phyloP scores from a whole-genome alignment of 1,284 basidiomycete species.

The Volvariella surrecta region DNA sequence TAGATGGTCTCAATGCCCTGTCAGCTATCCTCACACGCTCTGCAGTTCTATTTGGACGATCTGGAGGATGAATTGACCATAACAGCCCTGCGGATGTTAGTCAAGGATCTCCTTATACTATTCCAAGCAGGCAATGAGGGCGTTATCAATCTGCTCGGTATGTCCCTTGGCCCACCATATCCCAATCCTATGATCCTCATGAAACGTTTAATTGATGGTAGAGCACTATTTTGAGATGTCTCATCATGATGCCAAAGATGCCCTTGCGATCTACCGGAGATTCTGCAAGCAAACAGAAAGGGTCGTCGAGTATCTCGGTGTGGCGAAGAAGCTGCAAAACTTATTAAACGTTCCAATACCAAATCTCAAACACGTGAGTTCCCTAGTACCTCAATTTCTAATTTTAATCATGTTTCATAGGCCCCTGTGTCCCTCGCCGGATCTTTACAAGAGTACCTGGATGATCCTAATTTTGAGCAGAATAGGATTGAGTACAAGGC shows the following conservation, averaged over 20 bases:
- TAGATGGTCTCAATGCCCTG: conserved; percentile 6
- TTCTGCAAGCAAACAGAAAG: conserved; percentile 94
- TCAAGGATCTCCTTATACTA: conserved; percentile 92
- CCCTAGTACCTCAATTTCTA: neutral
- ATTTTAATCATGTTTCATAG: conserved; percentile 27
- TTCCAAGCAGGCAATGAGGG: conserved; percentile 98
- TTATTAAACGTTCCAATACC: conserved; percentile 91
- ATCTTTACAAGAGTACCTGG: conserved; percentile 91
- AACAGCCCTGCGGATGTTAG: conserved; percentile 88
- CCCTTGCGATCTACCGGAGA: conserved; percentile 85
- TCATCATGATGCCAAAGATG: conserved; percentile 79
- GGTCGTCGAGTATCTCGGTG: conserved; percentile 91
- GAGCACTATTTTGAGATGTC: conserved; percentile 99
- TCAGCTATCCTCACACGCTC: conserved; percentile 7
- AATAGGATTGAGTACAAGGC: conserved; percentile 89
- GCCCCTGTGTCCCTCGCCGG: conserved; percentile 91
- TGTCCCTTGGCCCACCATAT: conserved; percentile 8
- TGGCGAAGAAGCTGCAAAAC: conserved; percentile 89
- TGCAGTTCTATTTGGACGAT: conserved; percentile 89
- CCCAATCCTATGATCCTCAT: conserved; percentile 9
- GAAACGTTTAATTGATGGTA: conserved; percentile 22
- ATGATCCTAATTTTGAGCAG: conserved; percentile 94
- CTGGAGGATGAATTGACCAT: conserved; percentile 88
- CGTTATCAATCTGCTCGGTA: conserved; percentile 92
- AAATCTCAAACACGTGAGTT: conserved; percentile 82